Conservation (phyloP, 306 rosid species). For the Rosa multiflora region DNA sequence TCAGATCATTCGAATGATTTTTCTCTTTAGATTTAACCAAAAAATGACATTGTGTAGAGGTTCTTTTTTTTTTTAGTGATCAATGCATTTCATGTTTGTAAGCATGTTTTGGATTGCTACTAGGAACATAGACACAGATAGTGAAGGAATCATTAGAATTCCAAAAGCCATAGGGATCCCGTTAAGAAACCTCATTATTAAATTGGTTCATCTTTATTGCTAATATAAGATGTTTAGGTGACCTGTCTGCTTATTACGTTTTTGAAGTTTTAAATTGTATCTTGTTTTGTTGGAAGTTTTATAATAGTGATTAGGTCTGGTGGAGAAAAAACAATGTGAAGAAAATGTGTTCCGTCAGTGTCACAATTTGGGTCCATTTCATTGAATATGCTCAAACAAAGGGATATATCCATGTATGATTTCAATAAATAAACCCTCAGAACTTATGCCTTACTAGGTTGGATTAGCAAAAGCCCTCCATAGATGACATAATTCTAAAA, state of each 20-base stretch:
- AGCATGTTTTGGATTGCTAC: background rate
- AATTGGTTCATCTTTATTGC: constrained; percentile 15
- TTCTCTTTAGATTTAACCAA: background rate
- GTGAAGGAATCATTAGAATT: background rate
- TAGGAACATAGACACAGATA: background rate
- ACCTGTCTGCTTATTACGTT: constrained; percentile 18
- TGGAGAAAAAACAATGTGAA: background rate
- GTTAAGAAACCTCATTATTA: background rate
- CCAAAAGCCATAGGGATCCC: background rate
- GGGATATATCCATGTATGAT: constrained; percentile 15
- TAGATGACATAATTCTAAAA: background rate
- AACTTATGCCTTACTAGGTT: background rate
- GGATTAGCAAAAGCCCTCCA: background rate
- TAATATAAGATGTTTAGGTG: constrained; percentile 13
- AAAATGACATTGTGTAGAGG: background rate
- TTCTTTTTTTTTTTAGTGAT: background rate
- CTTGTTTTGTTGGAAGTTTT: background rate
- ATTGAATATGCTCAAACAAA: constrained; percentile 10
- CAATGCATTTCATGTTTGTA: background rate
- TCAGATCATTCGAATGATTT: constrained; percentile 17
- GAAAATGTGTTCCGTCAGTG: background rate
- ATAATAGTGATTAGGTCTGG: background rate
- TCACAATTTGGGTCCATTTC: constrained; percentile 4
- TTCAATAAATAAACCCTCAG: background rate
- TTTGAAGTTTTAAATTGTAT: background rate